phyloP scores from a whole-genome alignment of 768 basidiomycete genomes.

The Tulasnella sp. region DNA sequence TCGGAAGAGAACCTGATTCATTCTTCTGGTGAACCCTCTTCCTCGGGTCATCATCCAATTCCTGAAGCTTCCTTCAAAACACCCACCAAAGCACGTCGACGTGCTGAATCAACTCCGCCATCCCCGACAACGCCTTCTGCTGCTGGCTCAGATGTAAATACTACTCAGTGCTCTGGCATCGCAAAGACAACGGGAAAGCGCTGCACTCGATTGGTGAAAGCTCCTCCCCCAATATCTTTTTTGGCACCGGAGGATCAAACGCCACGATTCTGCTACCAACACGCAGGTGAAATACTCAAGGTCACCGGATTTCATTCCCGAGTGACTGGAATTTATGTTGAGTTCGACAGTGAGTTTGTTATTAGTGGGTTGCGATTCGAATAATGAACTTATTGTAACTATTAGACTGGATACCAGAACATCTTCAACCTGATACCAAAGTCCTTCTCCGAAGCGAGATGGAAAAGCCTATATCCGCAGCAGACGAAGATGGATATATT shows the following conservation, averaged over 20 bases:
- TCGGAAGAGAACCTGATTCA: too few relatives aligned
- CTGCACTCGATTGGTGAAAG: conserved; percentile 48
- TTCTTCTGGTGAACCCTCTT: too few relatives aligned
- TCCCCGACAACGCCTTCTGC: conserved; percentile 19
- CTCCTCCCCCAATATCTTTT: conserved; percentile 24
- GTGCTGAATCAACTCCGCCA: conserved; percentile 18
- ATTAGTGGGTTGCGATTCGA: background rate
- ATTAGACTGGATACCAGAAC: conserved; percentile 61
- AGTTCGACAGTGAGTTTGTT: conserved; percentile 39
- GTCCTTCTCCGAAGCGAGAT: conserved; percentile 42
- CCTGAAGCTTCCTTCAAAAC: too few relatives aligned
- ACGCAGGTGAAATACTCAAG: conserved; percentile 40
- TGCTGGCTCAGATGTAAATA: too few relatives aligned
- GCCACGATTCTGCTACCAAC: conserved; percentile 31
- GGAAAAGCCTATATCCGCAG: conserved; percentile 33
- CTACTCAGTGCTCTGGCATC: conserved; percentile 45
- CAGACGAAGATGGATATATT: conserved; percentile 63
- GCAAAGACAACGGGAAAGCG: conserved; percentile 49
- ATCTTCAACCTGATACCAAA: conserved; percentile 49
- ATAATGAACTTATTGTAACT: background rate
- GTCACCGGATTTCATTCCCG: conserved; percentile 47
- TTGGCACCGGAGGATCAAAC: conserved; percentile 16
- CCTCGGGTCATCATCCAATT: too few relatives aligned
- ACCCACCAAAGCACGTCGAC: conserved; percentile 18
- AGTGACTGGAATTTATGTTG: conserved; percentile 37